phyloP scores from a whole-genome alignment of 306 rosid species.

The Amphicarpaea edgeworthii region DNA sequence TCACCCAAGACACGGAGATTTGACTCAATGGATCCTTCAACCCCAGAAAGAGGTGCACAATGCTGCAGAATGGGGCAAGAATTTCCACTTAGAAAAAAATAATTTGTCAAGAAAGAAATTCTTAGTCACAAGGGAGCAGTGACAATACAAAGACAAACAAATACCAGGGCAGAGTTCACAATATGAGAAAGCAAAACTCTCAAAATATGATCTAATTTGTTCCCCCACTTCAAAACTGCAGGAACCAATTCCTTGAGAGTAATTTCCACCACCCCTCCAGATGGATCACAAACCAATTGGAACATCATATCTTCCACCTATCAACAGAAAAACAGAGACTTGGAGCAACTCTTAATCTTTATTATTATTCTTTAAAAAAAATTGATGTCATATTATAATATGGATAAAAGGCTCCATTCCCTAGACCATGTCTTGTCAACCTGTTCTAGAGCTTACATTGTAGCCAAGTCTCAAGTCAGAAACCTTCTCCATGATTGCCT shows the following conservation, averaged over 20 bases:
- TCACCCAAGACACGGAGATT: conserved; percentile 92
- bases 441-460: conserved; percentile 98
- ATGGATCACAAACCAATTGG: conserved; percentile 91
- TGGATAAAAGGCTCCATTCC: conserved; percentile 76
- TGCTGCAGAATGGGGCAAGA: conserved; percentile 61
- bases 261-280: conserved; percentile 95
- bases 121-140: conserved; percentile 32
- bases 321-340: conserved; percentile 52
- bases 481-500: conserved; percentile 99
- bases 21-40: conserved; percentile 96
- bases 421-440: conserved; percentile 86
- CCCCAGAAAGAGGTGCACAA: conserved; percentile 96
- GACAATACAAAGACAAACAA: conserved; percentile 39
- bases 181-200: conserved; percentile 73
- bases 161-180: conserved; percentile 80
- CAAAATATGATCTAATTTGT: conserved; percentile 81
- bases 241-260: conserved; percentile 88
- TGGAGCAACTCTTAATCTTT: conserved; percentile 47
- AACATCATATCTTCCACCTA: conserved; percentile 99
- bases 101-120: conserved; percentile 15
- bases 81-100: conserved; percentile 40
- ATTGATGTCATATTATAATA: conserved; percentile 54
- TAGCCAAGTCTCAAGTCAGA: conserved; percentile 98
- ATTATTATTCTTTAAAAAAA: conserved; percentile 40
- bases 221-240: conserved; percentile 89